Evolutionary conservation across 768 basidiomycete genomes (phyloP), one percentile per base, ranked within the genome.

Genomic region (Kwoniella europaea): DNA sequence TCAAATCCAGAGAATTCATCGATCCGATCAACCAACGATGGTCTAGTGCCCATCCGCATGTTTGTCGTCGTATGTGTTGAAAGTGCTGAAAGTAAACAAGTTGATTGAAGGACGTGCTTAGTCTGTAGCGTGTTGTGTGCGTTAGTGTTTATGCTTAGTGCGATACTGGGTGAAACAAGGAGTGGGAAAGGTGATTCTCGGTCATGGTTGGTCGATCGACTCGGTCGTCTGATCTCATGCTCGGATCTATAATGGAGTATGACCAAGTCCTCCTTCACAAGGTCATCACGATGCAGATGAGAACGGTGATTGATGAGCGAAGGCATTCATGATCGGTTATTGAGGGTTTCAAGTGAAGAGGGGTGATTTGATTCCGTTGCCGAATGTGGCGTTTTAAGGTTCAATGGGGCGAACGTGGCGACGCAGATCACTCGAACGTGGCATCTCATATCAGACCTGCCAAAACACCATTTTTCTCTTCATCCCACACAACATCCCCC

Each of bases 91-190:
- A n/a, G n/a, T 35, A 35, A 58, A 56, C 16, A n/a, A 24, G 59
- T 61, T 61, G 59, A 61, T 61, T 61, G 41, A 61, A 44, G 41
- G 59, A 61, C 59, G 59, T 61, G 59, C 35, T 61, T 61, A 61
- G 59, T 43, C 42, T 61, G 59, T 46, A 61, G 46, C 59, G 13
- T 59, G 57, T n/a, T 42, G 35, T 61, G 59, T 43, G n/a, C 20
- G 20, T 20, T 55, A 3, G 3, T 22, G 9, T n/a, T 20, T 10
- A 18, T 22, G 54, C 18, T 55, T 55, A 20, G 7, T 24, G n/a
- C 20, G 3, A 55, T 18, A 10, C 15, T n/a, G 35, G 1, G 35
- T 35, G 35, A 55, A 20, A 24, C 20, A 55, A 24, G n/a, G 54
- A 24, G n/a, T 24, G 9, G 4, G 12, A 6, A n/a, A 20, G n/a